Conservation (phyloP, 768 basidiomycete genomes). For the Suillus ampliporus region DNA sequence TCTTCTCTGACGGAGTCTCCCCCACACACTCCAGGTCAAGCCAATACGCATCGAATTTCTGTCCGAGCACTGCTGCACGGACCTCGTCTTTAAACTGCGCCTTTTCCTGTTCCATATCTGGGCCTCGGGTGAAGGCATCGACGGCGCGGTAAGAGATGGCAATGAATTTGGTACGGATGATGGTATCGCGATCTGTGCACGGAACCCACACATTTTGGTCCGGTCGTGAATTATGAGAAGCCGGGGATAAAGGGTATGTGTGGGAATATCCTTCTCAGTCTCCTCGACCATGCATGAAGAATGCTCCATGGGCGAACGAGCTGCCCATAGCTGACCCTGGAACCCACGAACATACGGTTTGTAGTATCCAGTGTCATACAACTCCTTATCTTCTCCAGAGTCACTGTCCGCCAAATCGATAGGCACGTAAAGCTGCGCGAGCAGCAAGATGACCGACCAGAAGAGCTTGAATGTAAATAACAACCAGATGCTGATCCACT, state of each 20-base stretch:
- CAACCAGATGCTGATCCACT: constrained; percentile 14
- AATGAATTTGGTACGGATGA: constrained; percentile 16
- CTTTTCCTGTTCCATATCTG: constrained; percentile 11
- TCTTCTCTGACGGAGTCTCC: constrained; percentile 17
- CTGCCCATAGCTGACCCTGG: constrained; percentile 24
- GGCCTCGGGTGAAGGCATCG: constrained; percentile 13
- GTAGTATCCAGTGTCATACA: constrained; percentile 7
- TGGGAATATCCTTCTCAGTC: constrained; percentile 11
- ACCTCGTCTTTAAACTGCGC: constrained; percentile 14
- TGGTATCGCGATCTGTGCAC: constrained; percentile 3
- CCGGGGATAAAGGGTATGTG: constrained; percentile 19
- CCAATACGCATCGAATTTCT: constrained; percentile 22
- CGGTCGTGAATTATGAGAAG: constrained; percentile 10
- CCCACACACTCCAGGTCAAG: constrained; percentile 24
- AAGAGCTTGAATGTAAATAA: constrained; percentile 16
- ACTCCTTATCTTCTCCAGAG: neutral
- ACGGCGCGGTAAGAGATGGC: constrained; percentile 21
- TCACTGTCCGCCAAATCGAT: neutral
- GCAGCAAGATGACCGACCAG: constrained; percentile 9
- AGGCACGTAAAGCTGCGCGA: neutral
- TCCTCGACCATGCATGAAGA: constrained; percentile 12
- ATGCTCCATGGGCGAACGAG: constrained; percentile 22
- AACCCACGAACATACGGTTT: constrained; percentile 14
- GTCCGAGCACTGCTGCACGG: constrained; percentile 9
- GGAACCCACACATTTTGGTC: constrained; percentile 7